Conservation (phyloP, 371 early-diverging fungal species). For the Umbelopsis sp. region DNA sequence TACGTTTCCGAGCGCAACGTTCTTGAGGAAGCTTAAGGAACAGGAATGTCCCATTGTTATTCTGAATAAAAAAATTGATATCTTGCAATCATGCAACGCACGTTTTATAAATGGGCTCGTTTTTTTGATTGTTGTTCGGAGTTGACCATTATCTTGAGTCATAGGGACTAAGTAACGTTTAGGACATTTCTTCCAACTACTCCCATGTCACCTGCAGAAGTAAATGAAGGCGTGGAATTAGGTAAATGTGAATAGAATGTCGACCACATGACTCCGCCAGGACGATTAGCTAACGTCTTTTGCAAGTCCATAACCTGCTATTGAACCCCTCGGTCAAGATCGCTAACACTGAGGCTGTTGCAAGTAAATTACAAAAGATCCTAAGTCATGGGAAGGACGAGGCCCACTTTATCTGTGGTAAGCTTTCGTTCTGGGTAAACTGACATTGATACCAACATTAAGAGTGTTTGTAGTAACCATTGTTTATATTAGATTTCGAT, state of each 20-base stretch:
- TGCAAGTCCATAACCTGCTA: conserved; percentile 37
- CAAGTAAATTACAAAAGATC: conserved; percentile 51
- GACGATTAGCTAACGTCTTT: neutral
- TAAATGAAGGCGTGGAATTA: neutral
- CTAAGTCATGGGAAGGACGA: conserved; percentile 48
- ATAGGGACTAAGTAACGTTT: neutral
- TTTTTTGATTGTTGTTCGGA: conserved; percentile 1
- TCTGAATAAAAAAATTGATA: conserved; percentile 5
- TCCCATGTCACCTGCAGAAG: neutral
- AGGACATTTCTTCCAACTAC: neutral
- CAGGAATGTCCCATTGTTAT: neutral
- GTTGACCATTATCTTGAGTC: neutral
- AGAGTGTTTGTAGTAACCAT: neutral
- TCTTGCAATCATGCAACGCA: conserved; percentile 3
- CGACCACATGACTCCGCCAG: neutral
- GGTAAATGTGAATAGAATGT: neutral
- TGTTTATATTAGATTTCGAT: conserved; percentile 65
- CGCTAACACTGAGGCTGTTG: conserved; percentile 30
- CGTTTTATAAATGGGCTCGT: neutral
- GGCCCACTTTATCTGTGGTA: conserved; percentile 67
- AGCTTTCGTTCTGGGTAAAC: neutral
- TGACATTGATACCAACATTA: too few species aligned
- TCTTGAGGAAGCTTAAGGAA: conserved; percentile 28
- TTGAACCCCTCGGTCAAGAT: conserved; percentile 44
- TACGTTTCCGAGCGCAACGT: conserved; percentile 87